These are phyloP conservation scores for Coemansia guatemalensis DNA, from an alignment of 192 early-diverging fungal genomes.

Conservation along the genomic window DNA sequence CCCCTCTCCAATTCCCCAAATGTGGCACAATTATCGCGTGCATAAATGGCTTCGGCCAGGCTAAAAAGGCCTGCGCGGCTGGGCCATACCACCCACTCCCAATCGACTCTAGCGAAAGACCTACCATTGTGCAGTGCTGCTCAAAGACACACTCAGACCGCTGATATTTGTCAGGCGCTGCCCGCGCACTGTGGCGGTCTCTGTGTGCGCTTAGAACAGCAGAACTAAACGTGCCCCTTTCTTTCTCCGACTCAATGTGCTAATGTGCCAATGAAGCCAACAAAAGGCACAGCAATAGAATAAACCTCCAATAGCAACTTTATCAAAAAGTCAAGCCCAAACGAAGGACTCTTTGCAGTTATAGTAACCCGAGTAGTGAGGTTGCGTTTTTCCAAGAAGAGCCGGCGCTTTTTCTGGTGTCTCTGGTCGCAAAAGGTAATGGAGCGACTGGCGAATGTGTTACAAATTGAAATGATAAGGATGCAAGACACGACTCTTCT, in stretches of 20 bases:
- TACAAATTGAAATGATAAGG: not conserved
- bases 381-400: not conserved
- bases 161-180: not conserved
- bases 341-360: not conserved
- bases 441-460: not conserved
- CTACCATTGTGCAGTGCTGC: not conserved
- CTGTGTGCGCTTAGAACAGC: not conserved
- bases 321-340: not conserved
- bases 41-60: not conserved
- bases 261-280: not conserved
- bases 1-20: conserved; percentile 3
- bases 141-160: not conserved
- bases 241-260: not conserved
- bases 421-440: not conserved
- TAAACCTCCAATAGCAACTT: not conserved
- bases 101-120: not conserved
- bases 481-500: not conserved
- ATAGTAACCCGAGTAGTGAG: not conserved
- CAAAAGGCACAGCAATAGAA: not conserved
- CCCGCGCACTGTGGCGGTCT: not conserved
- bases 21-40: conserved; percentile 9
- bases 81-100: not conserved
- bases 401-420: not conserved
- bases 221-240: not conserved
- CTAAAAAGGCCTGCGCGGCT: not conserved